Evolutionary conservation across 768 basidiomycete genomes (phyloP).

Genomic region (Gautieria morchelliformis): DNA sequence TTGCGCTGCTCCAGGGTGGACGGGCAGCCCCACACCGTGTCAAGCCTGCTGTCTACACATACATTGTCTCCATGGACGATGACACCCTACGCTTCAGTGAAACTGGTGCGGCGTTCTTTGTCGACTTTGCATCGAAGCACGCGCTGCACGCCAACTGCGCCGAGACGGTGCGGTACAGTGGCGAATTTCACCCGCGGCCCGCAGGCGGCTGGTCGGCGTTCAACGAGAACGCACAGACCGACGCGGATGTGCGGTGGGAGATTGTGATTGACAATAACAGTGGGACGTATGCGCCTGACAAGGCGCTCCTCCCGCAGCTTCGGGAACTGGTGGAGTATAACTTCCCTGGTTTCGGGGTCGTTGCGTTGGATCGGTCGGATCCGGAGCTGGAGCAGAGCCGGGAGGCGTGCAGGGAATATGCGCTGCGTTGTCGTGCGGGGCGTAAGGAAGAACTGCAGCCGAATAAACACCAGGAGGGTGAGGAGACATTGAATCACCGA

Average conservation of each 20-base stretch:
- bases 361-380: constrained; percentile 47
- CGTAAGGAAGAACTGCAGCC: constrained; percentile 55
- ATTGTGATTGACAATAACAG: constrained; percentile 80
- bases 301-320: constrained; percentile 47
- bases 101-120: constrained; percentile 80
- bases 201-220: constrained; percentile 60
- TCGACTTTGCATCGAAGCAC: constrained; percentile 81
- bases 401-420: constrained; percentile 62
- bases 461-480: constrained; percentile 38
- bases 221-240: constrained; percentile 34
- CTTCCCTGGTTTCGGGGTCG: constrained; percentile 53
- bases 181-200: constrained; percentile 73
- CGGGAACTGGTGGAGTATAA: constrained; percentile 61
- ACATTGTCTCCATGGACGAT: constrained; percentile 68
- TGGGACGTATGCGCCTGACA: constrained; percentile 76
- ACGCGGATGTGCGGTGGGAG: constrained; percentile 62
- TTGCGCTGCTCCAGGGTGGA: constrained; percentile 42
- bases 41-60: constrained; percentile 80
- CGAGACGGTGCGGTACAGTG: constrained; percentile 56
- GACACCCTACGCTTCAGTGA: constrained; percentile 76
- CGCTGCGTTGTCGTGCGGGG: constrained; percentile 49
- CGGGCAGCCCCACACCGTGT: constrained; percentile 35
- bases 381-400: constrained; percentile 45
- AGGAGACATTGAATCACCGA: constrained; percentile 38
- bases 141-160: constrained; percentile 73